Evolutionary conservation across 2,329 filamentous ascomycete genomes (phyloP).

Genomic region (Sporothrix humicola): DNA sequence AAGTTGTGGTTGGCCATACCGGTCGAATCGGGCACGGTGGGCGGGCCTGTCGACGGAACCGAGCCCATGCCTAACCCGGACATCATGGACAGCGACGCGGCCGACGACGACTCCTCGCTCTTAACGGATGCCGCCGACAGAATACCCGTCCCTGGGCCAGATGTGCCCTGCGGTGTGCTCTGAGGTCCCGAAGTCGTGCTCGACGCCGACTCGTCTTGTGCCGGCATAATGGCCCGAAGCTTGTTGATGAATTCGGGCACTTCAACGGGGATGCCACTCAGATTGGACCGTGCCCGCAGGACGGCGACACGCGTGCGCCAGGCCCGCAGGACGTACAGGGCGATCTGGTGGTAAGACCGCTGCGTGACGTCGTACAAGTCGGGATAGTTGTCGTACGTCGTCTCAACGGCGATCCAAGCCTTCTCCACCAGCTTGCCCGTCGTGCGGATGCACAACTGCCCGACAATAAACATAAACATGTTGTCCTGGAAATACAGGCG

Average conservation of each 20-base stretch:
- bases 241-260: conserved; percentile 55
- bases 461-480: conserved; percentile 60
- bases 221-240: conserved; percentile 52
- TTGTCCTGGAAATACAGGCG: conserved; percentile 62
- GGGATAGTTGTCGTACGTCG: conserved; percentile 55
- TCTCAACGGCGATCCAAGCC: conserved; percentile 57
- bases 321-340: conserved; percentile 56
- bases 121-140: conserved; percentile 36
- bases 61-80: background rate
- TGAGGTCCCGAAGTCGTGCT: background rate
- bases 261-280: conserved; percentile 47
- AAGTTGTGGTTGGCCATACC: background rate
- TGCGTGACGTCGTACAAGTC: conserved; percentile 58
- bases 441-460: conserved; percentile 58
- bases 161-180: too few species aligned
- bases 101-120: conserved; percentile 37
- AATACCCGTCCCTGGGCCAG: too few species aligned
- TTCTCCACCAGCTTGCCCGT: conserved; percentile 58
- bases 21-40: background rate
- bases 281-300: conserved; percentile 42
- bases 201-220: conserved; percentile 42
- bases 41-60: background rate
- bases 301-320: conserved; percentile 59
- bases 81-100: conserved; percentile 35
- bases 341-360: conserved; percentile 53